phyloP scores from a whole-genome alignment of 2,329 filamentous ascomycete species.

The Colletotrichum neosansevieriae region DNA sequence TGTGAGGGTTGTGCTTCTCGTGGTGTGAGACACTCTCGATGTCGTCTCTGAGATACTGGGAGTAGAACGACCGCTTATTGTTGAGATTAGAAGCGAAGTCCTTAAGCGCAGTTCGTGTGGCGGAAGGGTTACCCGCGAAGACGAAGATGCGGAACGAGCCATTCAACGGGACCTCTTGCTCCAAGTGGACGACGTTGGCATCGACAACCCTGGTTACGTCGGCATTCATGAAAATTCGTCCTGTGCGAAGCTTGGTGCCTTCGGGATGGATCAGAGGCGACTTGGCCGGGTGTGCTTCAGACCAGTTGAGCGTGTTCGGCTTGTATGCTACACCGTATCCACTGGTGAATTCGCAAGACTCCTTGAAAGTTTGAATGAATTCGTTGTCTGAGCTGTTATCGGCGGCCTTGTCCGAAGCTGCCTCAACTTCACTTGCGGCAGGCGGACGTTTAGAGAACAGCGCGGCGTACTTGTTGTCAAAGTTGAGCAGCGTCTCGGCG shows the following conservation, averaged over 20 bases:
- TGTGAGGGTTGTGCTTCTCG: constrained; percentile 88
- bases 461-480: constrained; percentile 90
- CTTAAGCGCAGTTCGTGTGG: constrained; percentile 71
- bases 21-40: constrained; percentile 75
- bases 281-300: constrained; percentile 75
- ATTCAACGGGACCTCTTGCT: constrained; percentile 90
- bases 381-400: constrained; percentile 71
- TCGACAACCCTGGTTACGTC: constrained; percentile 90
- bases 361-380: constrained; percentile 92
- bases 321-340: constrained; percentile 92
- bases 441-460: constrained; percentile 86
- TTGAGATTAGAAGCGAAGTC: constrained; percentile 77
- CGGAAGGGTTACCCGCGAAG: constrained; percentile 78
- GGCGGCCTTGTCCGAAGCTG: constrained; percentile 62
- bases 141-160: constrained; percentile 89
- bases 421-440: constrained; percentile 77
- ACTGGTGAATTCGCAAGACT: constrained; percentile 90
- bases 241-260: constrained; percentile 75
- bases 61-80: constrained; percentile 78
- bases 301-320: constrained; percentile 88
- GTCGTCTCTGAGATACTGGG: constrained; percentile 72
- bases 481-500: constrained; percentile 85
- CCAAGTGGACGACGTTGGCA: constrained; percentile 89
- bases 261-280: constrained; percentile 77
- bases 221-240: constrained; percentile 80